Evolutionary conservation across 2,329 filamentous ascomycete species (phyloP), one percentile per base, ranked within the genome.

Genomic region (Aureobasidium sp.): DNA sequence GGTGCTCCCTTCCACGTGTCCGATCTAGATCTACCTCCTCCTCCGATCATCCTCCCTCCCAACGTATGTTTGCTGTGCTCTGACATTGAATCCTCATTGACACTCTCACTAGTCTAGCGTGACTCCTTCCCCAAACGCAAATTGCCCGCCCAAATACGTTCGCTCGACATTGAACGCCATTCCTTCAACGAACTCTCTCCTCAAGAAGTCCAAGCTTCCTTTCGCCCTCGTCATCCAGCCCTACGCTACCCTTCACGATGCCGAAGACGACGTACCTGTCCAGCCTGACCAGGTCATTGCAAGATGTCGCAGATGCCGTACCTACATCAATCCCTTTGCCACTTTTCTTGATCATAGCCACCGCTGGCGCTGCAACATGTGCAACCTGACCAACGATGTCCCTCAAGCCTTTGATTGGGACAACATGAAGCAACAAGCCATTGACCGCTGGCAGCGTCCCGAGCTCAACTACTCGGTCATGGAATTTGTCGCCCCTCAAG

Each of bases 351-450:
- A 98, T 64, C 89, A 97, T 66, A 93, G 93, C 41, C 93, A 98
- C 72, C 82, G 93, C 66, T 98, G 93, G 93, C 85, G 91, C 65
- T 98, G 93, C 75, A 98, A 98, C 73, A 96, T 98, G 90, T 98
- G 93, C 71, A 97, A 95, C 70, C 77, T 98, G 59, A 96, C 90
- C 62, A 98, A 98, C 68, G 93, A 98, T 63, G 91, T 97, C 34
- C 93, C 93, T n/a, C 93, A 98, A 71, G 90, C 90, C 32, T 98
- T 98, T 61, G 93, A 98, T 68, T 98, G 93, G 93, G 93, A 98
- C 71, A 85, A 89, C 29, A 85, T 88, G 39, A 79, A 90, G 52
- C 91, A 97, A 71, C 90, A 95, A 75, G 86, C 83, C 49, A 85
- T 94, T 47, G 91, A 98, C 68, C 79, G 93, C 66, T 95, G 93